These are phyloP conservation scores for Coleophoma crateriformis DNA, from an alignment of 2,329 filamentous ascomycete genomes.

Conservation along the genomic window DNA sequence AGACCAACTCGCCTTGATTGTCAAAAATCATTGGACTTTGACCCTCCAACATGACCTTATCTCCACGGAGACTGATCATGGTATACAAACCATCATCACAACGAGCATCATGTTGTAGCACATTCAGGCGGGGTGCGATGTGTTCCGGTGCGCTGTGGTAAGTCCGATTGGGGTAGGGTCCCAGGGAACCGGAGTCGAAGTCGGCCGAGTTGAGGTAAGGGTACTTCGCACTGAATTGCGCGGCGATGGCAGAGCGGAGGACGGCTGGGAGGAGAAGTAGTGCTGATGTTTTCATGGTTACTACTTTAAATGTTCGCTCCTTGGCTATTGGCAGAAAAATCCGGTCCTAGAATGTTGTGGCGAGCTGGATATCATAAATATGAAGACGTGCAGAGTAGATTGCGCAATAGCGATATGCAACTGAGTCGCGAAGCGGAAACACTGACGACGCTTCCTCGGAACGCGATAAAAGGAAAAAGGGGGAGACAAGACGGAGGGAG, in stretches of 20 bases:
- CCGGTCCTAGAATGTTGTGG: background rate
- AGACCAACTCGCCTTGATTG: constrained; percentile 7
- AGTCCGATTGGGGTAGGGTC: constrained; percentile 27
- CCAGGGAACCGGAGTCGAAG: constrained; percentile 28
- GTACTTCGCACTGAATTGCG: background rate
- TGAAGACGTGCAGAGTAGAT: too few relatives aligned
- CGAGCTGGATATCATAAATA: too few relatives aligned
- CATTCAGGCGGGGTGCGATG: constrained; percentile 8
- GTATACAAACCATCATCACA: constrained; percentile 10
- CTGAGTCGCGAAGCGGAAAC: too few relatives aligned
- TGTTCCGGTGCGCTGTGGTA: constrained; percentile 25
- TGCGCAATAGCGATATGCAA: too few relatives aligned
- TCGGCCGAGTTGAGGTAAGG: constrained; percentile 5
- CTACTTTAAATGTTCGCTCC: background rate
- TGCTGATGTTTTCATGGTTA: background rate
- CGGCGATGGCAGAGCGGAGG: background rate
- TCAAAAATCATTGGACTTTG: constrained; percentile 14
- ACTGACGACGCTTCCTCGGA: too few relatives aligned
- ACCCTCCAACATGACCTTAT: constrained; percentile 5
- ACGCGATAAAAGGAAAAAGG: too few relatives aligned
- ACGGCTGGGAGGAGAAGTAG: background rate
- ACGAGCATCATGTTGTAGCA: constrained; percentile 2
- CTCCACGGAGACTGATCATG: constrained; percentile 8
- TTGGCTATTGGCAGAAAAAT: background rate
- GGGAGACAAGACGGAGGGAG: background rate